Evolutionary conservation across 768 basidiomycete species (phyloP), one percentile per base, ranked within the genome.

Genomic region (Lactifluus volemus): DNA sequence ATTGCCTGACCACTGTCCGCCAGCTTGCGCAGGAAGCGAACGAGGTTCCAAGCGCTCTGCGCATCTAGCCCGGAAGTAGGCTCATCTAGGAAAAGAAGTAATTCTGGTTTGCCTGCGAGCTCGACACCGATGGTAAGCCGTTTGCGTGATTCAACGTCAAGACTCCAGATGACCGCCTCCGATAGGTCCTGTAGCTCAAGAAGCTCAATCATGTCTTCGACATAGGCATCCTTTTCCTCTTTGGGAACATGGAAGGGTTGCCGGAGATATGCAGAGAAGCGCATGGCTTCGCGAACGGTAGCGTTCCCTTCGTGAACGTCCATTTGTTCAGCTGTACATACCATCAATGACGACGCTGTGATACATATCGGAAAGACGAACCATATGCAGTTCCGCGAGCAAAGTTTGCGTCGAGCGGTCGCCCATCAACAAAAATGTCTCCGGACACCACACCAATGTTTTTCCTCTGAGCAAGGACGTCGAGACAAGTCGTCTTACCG

Each of bases 61-160:
- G 78, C 77, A 66, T 84, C 84, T 57, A 85, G 72, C 59, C 82
- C 80, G n/a, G 81, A 81, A 5, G 81, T 82, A 15, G 81, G 79
- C 19, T 66, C 69, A 41, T 71, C 86, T 57, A 88, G 73, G 77
- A 88, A 86, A 38, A 92, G 79, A 2, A 92, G 75, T 5, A 90
- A 75, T 67, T 88, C 84, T 0, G 90, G 90, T 70, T 93, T 93
- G 72, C 88, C 88, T 29, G 92, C 91, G 17, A 96, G 79, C 70
- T 95, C 92, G 59, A 95, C 92, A 58, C 90, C 93, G 66, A 95
- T 95, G 2, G 92, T 95, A 30, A 94, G 78, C 8, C 92, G 85
- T 70, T 95, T 95, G 63, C 92, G 81, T 14, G 88, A 84, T 67
- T 89, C 87, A 19, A 84, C 81, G 55, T 79, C 79, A 45, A 89